Conservation (phyloP, 2,329 filamentous ascomycete genomes). For the Colletotrichum sp. region DNA sequence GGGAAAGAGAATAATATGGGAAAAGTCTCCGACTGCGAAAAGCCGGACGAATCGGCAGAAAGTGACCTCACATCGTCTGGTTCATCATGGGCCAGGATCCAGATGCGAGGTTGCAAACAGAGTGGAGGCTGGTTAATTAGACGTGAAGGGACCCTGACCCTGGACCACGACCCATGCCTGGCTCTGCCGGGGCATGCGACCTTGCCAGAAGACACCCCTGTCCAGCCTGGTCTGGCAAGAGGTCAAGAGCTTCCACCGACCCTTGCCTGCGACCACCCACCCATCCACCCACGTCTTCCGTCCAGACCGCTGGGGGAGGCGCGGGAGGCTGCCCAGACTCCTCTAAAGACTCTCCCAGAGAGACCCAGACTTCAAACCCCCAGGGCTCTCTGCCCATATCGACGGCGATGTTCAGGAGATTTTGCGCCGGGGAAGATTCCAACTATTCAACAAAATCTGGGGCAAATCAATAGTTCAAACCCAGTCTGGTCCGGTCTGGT, state of each 20-base stretch:
- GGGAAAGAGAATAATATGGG: neutral
- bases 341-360: neutral
- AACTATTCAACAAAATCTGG: neutral
- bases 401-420: neutral
- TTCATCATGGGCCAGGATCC: neutral
- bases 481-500: neutral
- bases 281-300: neutral
- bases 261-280: neutral
- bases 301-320: neutral
- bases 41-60: conserved; percentile 20
- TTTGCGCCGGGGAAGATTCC: neutral
- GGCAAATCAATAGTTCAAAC: neutral
- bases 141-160: neutral
- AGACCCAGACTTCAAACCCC: neutral
- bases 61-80: neutral
- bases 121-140: conserved; percentile 18
- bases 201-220: neutral
- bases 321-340: neutral
- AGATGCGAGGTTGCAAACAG: conserved; percentile 9
- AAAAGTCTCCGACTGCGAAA: conserved; percentile 3
- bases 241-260: neutral
- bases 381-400: neutral
- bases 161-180: neutral
- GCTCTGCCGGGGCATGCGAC: neutral
- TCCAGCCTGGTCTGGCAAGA: neutral